Conservation (phyloP, 2,329 filamentous ascomycete species). For the Cryphonectria radicalis region DNA sequence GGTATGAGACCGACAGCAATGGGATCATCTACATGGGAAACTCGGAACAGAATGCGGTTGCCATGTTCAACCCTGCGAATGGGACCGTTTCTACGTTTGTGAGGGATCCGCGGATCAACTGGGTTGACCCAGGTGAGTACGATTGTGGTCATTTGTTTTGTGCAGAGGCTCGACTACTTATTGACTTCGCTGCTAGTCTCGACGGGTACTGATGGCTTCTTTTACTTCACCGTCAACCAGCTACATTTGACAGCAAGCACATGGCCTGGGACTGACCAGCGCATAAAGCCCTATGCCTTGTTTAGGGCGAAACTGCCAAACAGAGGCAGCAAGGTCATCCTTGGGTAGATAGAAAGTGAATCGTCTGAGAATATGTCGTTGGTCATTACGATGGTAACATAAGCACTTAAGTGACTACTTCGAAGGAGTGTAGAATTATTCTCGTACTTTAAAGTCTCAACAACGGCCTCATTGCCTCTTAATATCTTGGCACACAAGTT, state of each 20-base stretch:
- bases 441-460: not conserved
- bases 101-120: slow-evolving; percentile 46
- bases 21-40: slow-evolving; percentile 53
- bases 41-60: slow-evolving; percentile 53
- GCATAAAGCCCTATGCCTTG: slow-evolving; percentile 33
- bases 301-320: slow-evolving; percentile 35
- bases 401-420: not conserved
- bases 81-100: slow-evolving; percentile 48
- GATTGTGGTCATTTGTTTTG: not conserved
- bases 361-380: not conserved
- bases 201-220: slow-evolving; percentile 49
- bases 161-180: not conserved
- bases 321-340: slow-evolving; percentile 33
- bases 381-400: not conserved
- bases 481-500: not conserved
- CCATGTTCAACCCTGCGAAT: slow-evolving; percentile 45
- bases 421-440: not conserved
- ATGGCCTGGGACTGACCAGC: slow-evolving; percentile 31
- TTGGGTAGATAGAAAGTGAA: not conserved
- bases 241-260: slow-evolving; percentile 35
- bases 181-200: slow-evolving; percentile 35
- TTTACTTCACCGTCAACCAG: slow-evolving; percentile 60
- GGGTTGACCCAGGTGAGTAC: slow-evolving; percentile 50
- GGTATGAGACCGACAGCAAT: slow-evolving; percentile 56
- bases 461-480: not conserved